Evolutionary conservation across 345 rosid genomes (phyloP), one percentile per base, ranked within the genome.

Genomic region (Corchorus olitorius): DNA sequence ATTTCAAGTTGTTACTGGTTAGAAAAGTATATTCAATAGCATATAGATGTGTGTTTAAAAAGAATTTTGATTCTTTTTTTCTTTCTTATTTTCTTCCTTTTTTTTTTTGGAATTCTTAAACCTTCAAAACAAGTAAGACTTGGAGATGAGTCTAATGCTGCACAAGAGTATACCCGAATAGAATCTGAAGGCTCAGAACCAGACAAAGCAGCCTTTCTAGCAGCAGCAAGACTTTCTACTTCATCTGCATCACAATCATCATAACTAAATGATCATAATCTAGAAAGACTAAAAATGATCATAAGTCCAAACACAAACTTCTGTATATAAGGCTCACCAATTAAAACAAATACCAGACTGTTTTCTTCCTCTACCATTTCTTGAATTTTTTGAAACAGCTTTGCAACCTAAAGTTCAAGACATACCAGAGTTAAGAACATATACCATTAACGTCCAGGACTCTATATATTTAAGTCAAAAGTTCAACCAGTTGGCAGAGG

Each of bases 141-240:
- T 39, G 43, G 27, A n/a, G 70, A 45, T 75, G 8, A 71, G 34
- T 65, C 37, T 43, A 64, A 61, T 49, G 41, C 27, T 45, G 66
- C 6, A 50, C 54, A 39, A 63, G 75, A 78, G 60, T 41, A 48
- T 92, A 96, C 97, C 85, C 99, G 85, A 72, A 96, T 93, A 37
- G 99, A 93, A 89, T 96, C 99, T 77, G 99, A 93, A 83, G 99
- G 99, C 77, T 96, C 98, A 50, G 99, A 96, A 72, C 98, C 98
- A 76, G 97, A 96, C 83, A 96, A 80, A 71, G 98, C 99, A 80
- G 98, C 97, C 82, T 93, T 94, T 73, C 98, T 86, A 60, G 98
- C 95, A 55, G 98, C 97, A 69, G 99, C 99, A 77, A 96, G 99
- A 81, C 99, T 96, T 90, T 96, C 98, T 75, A 96, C 99, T 89